phyloP scores from a whole-genome alignment of 305 asterid species.

The Petunia hybrid region DNA sequence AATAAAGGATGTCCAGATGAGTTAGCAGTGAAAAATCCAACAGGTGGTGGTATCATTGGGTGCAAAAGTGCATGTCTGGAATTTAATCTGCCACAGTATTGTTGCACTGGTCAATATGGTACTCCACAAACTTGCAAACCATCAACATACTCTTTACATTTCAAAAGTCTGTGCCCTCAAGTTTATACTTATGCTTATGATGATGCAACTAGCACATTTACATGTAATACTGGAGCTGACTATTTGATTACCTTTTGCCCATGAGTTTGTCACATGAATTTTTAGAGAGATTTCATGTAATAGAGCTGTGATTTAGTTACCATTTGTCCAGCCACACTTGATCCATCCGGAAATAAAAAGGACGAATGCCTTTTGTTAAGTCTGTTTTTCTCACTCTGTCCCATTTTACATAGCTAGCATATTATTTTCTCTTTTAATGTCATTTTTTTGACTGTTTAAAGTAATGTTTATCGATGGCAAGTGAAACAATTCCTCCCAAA shows the following conservation, averaged over 20 bases:
- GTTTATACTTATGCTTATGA: conserved; percentile 71
- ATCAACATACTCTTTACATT: conserved; percentile 46
- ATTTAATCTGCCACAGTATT: conserved; percentile 52
- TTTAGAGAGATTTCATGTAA: background rate
- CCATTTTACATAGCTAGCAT: too few relatives aligned
- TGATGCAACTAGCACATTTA: conserved; percentile 53
- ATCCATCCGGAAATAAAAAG: background rate
- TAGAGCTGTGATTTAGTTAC: background rate
- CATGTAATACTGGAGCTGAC: conserved; percentile 46
- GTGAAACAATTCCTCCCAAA: too few relatives aligned
- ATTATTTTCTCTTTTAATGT: too few relatives aligned
- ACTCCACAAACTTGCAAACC: conserved; percentile 53
- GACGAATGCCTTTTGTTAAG: background rate
- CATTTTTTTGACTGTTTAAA: too few relatives aligned
- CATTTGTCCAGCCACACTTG: background rate
- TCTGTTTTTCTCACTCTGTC: too few relatives aligned
- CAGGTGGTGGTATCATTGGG: conserved; percentile 47
- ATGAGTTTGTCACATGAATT: background rate
- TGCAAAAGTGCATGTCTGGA: conserved; percentile 64
- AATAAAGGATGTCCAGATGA: conserved; percentile 50
- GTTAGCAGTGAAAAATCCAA: conserved; percentile 35
- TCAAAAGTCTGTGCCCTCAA: conserved; percentile 58
- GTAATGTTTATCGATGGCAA: too few relatives aligned
- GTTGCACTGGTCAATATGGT: conserved; percentile 54
- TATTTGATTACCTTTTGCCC: conserved; percentile 60